Percentiles rank a stretch among this genome's conserved stretches.
phyloP scores from a whole-genome alignment of 208 protist genomes.

The Acanthamoeba culbertsoni region DNA sequence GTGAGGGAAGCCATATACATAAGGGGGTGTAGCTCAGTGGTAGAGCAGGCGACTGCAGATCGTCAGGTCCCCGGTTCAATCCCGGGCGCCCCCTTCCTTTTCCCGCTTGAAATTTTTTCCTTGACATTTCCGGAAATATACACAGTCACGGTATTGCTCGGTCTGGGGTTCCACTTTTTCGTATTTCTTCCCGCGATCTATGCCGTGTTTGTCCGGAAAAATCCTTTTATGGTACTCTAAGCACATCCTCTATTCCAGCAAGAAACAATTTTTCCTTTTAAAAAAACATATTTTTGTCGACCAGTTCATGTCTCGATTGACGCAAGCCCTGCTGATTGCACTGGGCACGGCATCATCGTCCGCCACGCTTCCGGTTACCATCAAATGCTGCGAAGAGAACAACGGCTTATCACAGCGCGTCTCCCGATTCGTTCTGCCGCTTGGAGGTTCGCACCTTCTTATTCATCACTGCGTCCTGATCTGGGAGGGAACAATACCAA shows the following conservation, averaged over 20 bases:
- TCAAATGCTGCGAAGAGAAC: constrained; percentile 38
- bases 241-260: not conserved
- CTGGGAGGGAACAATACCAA: not conserved
- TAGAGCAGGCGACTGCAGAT: constrained; percentile 31
- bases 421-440: constrained; percentile 36
- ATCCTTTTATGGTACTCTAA: not conserved
- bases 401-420: not conserved
- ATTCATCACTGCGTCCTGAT: not conserved
- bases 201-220: not conserved
- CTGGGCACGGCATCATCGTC: constrained; percentile 3
- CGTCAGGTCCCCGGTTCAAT: constrained; percentile 8
- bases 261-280: not conserved
- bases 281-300: no score
- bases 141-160: not conserved
- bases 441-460: not conserved
- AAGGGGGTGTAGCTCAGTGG: not conserved
- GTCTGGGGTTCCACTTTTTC: not conserved
- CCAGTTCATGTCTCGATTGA: not conserved
- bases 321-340: constrained; percentile 6
- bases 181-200: not conserved
- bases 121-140: not conserved
- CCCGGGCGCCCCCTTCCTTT: not conserved
- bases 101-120: not conserved
- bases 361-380: constrained; percentile 59
- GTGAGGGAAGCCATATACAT: not conserved